Conservation (phyloP, 1,284 basidiomycete species). For the Ustilago hordei region DNA sequence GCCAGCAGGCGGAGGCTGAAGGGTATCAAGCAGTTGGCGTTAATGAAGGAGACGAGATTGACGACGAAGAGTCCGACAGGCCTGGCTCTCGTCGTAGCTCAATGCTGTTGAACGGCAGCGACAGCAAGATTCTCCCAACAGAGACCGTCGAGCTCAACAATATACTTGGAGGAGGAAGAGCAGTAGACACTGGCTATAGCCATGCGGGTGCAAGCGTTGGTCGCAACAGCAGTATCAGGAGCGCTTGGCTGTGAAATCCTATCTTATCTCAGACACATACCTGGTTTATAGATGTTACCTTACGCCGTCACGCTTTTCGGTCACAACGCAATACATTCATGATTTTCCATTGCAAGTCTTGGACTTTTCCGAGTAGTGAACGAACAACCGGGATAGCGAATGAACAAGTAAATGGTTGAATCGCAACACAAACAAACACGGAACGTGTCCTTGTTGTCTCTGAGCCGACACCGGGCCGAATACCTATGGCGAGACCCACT, state of each 20-base stretch:
- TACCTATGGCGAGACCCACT: conserved; percentile 34
- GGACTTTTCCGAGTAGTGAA: not conserved
- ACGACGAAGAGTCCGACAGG: conserved; percentile 39
- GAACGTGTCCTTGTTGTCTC: not conserved
- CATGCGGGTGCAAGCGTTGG: not conserved
- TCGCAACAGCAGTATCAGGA: conserved; percentile 24
- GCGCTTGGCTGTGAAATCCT: conserved; percentile 25
- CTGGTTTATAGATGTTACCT: not conserved
- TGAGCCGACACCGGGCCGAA: not conserved
- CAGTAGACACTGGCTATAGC: not conserved
- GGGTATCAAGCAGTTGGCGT: conserved; percentile 26
- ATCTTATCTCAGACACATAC: not conserved
- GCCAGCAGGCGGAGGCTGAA: conserved; percentile 21
- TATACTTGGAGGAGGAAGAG: conserved; percentile 1
- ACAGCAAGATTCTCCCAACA: conserved; percentile 13
- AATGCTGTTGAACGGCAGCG: conserved; percentile 9
- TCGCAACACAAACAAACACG: too few relatives aligned
- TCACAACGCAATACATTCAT: conserved; percentile 2
- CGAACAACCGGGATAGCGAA: too few relatives aligned
- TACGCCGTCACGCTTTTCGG: not conserved
- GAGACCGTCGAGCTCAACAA: conserved; percentile 22
- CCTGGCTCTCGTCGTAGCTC: conserved; percentile 25
- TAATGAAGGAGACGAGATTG: conserved; percentile 14
- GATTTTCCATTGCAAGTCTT: not conserved
- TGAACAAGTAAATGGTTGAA: not conserved